A percentile compares a stretch with the other conserved stretches of the same genome.
These are phyloP conservation scores for Apiotrichum gamsii DNA, from an alignment of 1,284 basidiomycete species.

Conservation along the genomic window DNA sequence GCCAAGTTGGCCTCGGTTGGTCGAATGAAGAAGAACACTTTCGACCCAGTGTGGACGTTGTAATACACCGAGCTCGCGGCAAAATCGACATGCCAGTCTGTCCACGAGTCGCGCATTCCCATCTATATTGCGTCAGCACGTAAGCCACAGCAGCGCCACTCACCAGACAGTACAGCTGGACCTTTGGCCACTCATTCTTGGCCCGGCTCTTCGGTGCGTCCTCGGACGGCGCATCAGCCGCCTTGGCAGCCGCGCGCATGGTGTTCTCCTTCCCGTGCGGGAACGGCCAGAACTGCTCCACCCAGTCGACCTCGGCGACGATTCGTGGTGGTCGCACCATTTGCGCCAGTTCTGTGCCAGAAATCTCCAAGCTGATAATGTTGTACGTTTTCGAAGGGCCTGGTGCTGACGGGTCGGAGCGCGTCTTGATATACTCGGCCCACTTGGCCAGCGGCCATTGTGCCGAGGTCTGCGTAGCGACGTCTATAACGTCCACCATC, in stretches of 20 bases:
- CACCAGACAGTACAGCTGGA: slow-evolving; percentile 95
- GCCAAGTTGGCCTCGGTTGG: slow-evolving; percentile 81
- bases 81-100: slow-evolving; percentile 93
- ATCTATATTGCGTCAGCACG: slow-evolving; percentile 44
- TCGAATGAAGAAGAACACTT: slow-evolving; percentile 92
- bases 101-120: not conserved
- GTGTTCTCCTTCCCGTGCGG: slow-evolving; percentile 21
- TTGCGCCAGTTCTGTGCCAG: slow-evolving; percentile 66
- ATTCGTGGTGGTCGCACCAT: slow-evolving; percentile 73
- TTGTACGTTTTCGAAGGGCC: slow-evolving; percentile 64
- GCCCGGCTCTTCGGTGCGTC: slow-evolving; percentile 4
- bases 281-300: slow-evolving; percentile 82
- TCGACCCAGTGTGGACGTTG: slow-evolving; percentile 73
- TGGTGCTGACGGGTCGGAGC: slow-evolving; percentile 9
- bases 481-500: slow-evolving; percentile 87
- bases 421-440: slow-evolving; percentile 69
- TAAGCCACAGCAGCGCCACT: slow-evolving; percentile 43
- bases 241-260: slow-evolving; percentile 35
- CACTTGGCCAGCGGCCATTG: slow-evolving; percentile 83
- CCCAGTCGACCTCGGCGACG: slow-evolving; percentile 91
- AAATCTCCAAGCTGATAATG: slow-evolving; percentile 81
- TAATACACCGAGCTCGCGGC: slow-evolving; percentile 94
- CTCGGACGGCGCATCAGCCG: not conserved
- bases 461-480: slow-evolving; percentile 70
- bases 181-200: slow-evolving; percentile 67